phyloP scores from a whole-genome alignment of 1,284 basidiomycete species.

The Fomitiporia mediterranea region DNA sequence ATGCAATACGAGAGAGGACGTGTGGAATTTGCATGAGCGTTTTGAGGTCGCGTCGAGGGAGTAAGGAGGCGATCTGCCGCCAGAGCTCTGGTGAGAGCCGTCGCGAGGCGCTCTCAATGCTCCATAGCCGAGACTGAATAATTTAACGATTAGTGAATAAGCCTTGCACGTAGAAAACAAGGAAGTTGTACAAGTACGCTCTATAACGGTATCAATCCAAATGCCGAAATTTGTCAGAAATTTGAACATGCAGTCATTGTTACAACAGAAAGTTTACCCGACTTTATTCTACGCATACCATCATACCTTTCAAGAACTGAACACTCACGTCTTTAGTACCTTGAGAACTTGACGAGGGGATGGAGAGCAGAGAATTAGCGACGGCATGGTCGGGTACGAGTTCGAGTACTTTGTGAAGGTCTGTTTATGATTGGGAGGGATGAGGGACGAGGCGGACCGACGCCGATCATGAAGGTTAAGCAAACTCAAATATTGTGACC shows the following conservation, averaged over 20 bases:
- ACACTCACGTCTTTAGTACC: slow-evolving; percentile 27
- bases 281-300: no score
- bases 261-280: no score
- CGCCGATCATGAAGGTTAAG: slow-evolving; percentile 18
- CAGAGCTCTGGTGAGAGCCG: slow-evolving; percentile 65
- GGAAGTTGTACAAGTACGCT: background rate
- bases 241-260: no score
- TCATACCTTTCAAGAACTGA: background rate
- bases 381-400: slow-evolving; percentile 66
- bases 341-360: slow-evolving; percentile 33
- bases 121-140: slow-evolving; percentile 19
- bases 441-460: background rate
- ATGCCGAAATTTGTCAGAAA: no score
- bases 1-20: slow-evolving; percentile 60
- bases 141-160: background rate
- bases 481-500: background rate
- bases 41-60: slow-evolving; percentile 62
- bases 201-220: no score
- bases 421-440: slow-evolving; percentile 35
- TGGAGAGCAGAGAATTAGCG: slow-evolving; percentile 44
- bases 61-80: slow-evolving; percentile 59
- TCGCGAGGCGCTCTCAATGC: slow-evolving; percentile 27
- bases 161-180: background rate
- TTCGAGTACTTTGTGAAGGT: slow-evolving; percentile 58
- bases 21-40: slow-evolving; percentile 60